Evolutionary conservation across 1,139 yeast genomes (phyloP), one percentile per base, ranked within the genome.

Genomic region (Lodderomyces oxycetoniae): DNA sequence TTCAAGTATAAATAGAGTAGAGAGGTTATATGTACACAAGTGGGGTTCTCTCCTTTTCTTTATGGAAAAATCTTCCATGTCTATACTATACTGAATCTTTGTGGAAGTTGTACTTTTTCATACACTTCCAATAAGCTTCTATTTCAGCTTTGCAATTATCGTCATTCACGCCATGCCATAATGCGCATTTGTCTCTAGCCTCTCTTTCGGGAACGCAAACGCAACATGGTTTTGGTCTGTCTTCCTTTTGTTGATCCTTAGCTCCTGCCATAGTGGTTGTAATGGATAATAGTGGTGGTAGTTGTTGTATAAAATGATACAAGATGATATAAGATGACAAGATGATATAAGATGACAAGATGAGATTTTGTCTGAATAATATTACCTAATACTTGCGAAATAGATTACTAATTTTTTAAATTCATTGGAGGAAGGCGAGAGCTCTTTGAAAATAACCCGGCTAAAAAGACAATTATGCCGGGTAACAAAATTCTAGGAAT

Each of bases 171-270:
- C 95, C 96, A 50, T 86, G 78, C 49, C 76, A 63, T 41, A 91
- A 69, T 39, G 89, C 65, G 56, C 98, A 91, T 52, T 88, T 88
- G 53, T 91, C 98, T 52, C 98, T 74, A 17, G 63, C 57, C 44
- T 82, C 73, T 66, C 89, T 91, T 54, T 89, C 93, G 24, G 81
- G 84, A 46, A 81, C 74, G 60, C 98, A 91, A 20, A 91, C 97
- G 52, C 98, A 91, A 61, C 98, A 91, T 41, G 98, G 96, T 64
- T 89, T 91, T 46, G 93, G 93, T 55, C 85, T 82, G 36, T 47
- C 32, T 13, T 23, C 5, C 24, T 14, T 23, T 11, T 19, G 7
- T 10, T 10, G 14, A 10, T 24, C 14, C 12, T 24, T 14, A 10
- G 9, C 7, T n/a, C 14, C 26, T 24, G 26, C 26, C 26, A 24